Conservation (phyloP, 768 basidiomycete species). For the Phanerodontia chrysosporium region DNA sequence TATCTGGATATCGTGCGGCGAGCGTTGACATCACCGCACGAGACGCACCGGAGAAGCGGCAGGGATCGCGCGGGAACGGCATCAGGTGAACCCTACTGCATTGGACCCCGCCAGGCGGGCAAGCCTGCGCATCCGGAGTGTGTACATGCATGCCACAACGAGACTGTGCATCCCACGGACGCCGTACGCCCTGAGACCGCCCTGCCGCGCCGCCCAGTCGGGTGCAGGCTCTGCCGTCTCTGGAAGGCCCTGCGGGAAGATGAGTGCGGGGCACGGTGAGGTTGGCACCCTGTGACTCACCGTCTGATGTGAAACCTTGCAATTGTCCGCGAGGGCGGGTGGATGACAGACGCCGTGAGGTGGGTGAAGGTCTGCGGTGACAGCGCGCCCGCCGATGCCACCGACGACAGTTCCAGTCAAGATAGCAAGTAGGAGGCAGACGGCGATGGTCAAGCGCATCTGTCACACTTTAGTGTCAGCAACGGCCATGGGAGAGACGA, state of each 20-base stretch:
- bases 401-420: too few species aligned
- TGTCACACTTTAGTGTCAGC: too few species aligned
- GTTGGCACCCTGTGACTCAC: neutral
- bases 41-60: too few species aligned
- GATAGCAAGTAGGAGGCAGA: too few species aligned
- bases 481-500: too few species aligned
- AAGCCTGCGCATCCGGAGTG: neutral
- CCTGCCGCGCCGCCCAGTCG: neutral
- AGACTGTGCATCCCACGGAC: slow-evolving; percentile 2
- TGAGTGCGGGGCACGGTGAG: neutral
- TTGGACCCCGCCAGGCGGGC: neutral
- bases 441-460: too few species aligned
- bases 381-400: too few species aligned
- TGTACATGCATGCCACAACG: neutral
- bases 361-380: too few species aligned
- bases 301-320: neutral
- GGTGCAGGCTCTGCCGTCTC: neutral
- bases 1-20: too few species aligned
- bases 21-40: too few species aligned
- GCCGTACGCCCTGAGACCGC: neutral
- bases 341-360: too few species aligned
- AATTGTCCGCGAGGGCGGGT: too few species aligned
- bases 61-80: neutral
- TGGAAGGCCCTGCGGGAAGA: neutral
- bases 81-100: neutral